Evolutionary conservation across 148 eudicot species (phyloP), one percentile per base, ranked within the genome.

Genomic region (Persicaria maculosa): DNA sequence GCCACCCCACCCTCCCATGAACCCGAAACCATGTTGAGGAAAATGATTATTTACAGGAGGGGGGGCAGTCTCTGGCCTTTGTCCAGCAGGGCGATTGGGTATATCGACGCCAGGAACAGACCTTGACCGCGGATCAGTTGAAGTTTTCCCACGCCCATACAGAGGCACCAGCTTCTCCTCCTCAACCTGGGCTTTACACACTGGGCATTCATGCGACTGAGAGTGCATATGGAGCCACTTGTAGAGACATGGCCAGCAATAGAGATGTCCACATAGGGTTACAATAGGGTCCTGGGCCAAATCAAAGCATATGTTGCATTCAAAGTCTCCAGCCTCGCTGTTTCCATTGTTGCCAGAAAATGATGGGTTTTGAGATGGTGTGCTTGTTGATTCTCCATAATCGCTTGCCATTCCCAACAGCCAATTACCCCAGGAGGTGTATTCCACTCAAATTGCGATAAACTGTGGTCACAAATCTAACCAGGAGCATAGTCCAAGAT

Each of bases 251-350:
- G 97, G 90, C 97, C 97, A 91, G 50, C 94, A 89, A 78, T 72
- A 89, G 7, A 88, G 86, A 76, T 88, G 93, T 0, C 97, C 97
- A 68, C 97, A 89, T 9, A 86, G 83, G 0, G 97, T 91, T 16
- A 89, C 84, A 48, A 91, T 84, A 2, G 97, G 94, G 68, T 91
- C 97, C 73, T 89, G 88, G 4, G 93, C 97, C 78, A 91, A 81
- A 47, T 91, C 97, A 48, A 91, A 85, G 73, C 97, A 91, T 36
- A 91, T 91, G 50, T 91, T 91, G 74, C 97, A 91, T 71, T 91
- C 97, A 44, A 91, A 91, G 79, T 88, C 90, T 64, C 86, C 90
- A 19, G 97, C 87, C 68, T 87, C 97, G 12, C 81, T 80, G 68
- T 46, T 31, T 31, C 40, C 40, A 2, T 31, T 70, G 68, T 55